Evolutionary conservation across 2,329 filamentous ascomycete species (phyloP).

Genomic region (Plenodomus lindquistii): DNA sequence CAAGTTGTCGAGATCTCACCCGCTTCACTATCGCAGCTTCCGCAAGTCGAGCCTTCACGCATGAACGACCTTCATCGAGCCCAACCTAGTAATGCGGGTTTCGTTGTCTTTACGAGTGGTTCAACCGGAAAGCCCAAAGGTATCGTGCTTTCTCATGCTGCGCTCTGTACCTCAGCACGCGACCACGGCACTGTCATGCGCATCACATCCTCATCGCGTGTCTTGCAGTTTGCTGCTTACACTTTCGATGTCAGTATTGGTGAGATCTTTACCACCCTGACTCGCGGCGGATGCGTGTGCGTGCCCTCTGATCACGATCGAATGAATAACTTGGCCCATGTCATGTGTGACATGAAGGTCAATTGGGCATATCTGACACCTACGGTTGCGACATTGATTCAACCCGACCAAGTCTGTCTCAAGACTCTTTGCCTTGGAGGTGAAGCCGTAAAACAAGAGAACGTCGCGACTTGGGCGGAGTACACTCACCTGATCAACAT

Average conservation of each 20-base stretch:
- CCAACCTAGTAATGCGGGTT: conserved; percentile 59
- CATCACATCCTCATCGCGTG: no score
- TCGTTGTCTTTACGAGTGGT: conserved; percentile 65
- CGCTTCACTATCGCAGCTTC: background rate
- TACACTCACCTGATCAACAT: conserved; percentile 9
- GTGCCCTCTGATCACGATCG: background rate
- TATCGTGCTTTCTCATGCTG: conserved; percentile 68
- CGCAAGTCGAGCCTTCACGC: no score
- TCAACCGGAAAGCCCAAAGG: conserved; percentile 60
- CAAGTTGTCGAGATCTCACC: background rate
- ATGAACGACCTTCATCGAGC: no score
- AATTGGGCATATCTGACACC: background rate
- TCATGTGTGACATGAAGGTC: background rate
- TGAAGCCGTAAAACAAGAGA: conserved; percentile 30
- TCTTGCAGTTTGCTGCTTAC: background rate
- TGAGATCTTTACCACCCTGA: background rate
- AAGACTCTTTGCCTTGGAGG: conserved; percentile 48
- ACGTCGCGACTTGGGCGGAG: conserved; percentile 9
- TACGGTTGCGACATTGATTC: conserved; percentile 43
- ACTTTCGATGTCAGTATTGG: background rate
- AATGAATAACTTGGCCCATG: background rate
- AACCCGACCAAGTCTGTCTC: conserved; percentile 47
- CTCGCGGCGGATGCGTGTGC: background rate
- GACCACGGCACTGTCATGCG: background rate
- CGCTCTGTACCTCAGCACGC: no score